Percentiles rank a stretch among this genome's conserved stretches.
phyloP scores from a whole-genome alignment of 2,329 filamentous ascomycete genomes.

The Gyromitra esculenta region DNA sequence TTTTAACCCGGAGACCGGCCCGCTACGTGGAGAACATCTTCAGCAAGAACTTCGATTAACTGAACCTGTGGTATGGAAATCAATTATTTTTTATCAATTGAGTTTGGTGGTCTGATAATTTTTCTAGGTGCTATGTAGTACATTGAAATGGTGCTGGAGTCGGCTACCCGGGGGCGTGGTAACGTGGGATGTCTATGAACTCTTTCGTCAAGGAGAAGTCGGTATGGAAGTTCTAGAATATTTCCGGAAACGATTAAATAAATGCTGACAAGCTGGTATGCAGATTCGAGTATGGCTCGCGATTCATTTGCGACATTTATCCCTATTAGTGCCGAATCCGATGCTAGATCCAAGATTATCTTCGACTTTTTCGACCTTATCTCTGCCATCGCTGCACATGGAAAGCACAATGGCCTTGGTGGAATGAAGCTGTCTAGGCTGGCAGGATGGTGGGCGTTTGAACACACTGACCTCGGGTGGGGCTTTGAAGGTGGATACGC shows the following conservation, averaged over 20 bases:
- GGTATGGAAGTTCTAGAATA: conserved; percentile 66
- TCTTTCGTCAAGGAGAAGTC: conserved; percentile 93
- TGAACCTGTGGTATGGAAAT: conserved; percentile 81
- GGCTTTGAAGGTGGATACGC: conserved; percentile 96
- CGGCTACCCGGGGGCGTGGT: conserved; percentile 89
- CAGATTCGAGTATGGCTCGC: conserved; percentile 89
- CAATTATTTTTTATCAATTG: conserved; percentile 15
- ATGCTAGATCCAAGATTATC: conserved; percentile 85
- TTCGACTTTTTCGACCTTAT: conserved; percentile 96
- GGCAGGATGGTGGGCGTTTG: conserved; percentile 99
- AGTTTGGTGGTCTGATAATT: conserved; percentile 58
- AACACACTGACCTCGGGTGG: conserved; percentile 83
- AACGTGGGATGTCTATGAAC: conserved; percentile 95
- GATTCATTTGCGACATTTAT: conserved; percentile 98
- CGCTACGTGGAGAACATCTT: conserved; percentile 73
- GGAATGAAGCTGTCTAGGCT: conserved; percentile 93
- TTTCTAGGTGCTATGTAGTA: conserved; percentile 83
- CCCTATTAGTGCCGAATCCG: conserved; percentile 88
- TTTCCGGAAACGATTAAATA: conserved; percentile 31
- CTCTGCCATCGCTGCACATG: conserved; percentile 88
- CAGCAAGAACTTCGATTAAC: conserved; percentile 88
- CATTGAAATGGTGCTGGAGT: conserved; percentile 99
- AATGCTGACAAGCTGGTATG: conserved; percentile 55
- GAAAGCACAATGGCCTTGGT: conserved; percentile 90
- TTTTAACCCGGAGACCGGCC: conserved; percentile 75